Evolutionary conservation across 2,329 filamentous ascomycete genomes (phyloP).

Genomic region (Diaporthe velutina): DNA sequence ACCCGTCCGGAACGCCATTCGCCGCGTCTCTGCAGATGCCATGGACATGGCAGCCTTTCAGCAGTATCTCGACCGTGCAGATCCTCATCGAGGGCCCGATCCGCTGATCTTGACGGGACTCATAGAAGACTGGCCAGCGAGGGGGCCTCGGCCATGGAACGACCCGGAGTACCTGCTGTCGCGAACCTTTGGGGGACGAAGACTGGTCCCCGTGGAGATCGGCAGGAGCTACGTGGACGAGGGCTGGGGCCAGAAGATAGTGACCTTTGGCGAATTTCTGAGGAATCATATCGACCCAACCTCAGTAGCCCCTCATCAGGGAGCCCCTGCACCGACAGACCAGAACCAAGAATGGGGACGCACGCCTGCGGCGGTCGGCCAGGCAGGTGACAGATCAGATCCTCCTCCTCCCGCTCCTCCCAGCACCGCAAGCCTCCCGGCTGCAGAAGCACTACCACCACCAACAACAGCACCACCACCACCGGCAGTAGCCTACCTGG

Average conservation of each 20-base stretch:
- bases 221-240: slow-evolving; percentile 90
- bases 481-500: slow-evolving; percentile 73
- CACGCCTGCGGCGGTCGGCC: slow-evolving; percentile 5
- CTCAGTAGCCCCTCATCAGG: neutral
- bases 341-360: neutral
- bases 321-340: neutral
- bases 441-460: neutral
- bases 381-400: slow-evolving; percentile 13
- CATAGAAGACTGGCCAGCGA: slow-evolving; percentile 81
- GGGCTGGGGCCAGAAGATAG: slow-evolving; percentile 85
- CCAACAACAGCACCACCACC: neutral
- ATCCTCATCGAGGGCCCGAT: slow-evolving; percentile 55
- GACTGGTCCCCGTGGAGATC: slow-evolving; percentile 88
- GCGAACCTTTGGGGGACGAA: slow-evolving; percentile 79
- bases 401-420: neutral
- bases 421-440: neutral
- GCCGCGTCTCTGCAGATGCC: slow-evolving; percentile 58
- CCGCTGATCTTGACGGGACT: slow-evolving; percentile 80
- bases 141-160: slow-evolving; percentile 76
- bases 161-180: slow-evolving; percentile 80
- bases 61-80: slow-evolving; percentile 64
- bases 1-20: slow-evolving; percentile 56
- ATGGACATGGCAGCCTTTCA: slow-evolving; percentile 69
- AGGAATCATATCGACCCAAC: slow-evolving; percentile 65
- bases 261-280: slow-evolving; percentile 81